Evolutionary conservation across 768 basidiomycete species (phyloP).

Genomic region (Xanthoconium stramineum): DNA sequence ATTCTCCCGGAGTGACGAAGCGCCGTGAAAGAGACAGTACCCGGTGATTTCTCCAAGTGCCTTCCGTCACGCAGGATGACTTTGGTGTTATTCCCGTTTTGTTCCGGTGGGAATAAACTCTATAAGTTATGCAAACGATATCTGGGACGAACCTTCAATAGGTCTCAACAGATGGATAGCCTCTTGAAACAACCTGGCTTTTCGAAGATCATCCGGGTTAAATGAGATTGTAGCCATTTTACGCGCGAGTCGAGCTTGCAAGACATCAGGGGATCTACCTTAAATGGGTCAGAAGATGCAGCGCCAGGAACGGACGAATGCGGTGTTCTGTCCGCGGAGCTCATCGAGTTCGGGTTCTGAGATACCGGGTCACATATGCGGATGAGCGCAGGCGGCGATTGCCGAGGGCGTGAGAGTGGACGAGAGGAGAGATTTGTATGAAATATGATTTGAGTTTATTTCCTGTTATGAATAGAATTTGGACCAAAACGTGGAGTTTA

Average conservation of each 20-base stretch:
- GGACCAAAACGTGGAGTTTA: conserved; percentile 16
- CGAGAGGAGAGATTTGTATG: neutral
- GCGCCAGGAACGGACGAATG: conserved; percentile 2
- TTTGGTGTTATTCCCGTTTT: conserved; percentile 4
- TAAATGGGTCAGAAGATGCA: neutral
- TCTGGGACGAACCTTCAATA: neutral
- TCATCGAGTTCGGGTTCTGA: neutral
- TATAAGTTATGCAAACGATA: conserved; percentile 6
- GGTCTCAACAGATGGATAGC: neutral
- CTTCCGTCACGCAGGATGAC: neutral
- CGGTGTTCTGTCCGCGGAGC: conserved; percentile 13
- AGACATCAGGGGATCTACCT: no score
- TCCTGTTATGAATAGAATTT: conserved; percentile 11
- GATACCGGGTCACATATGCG: neutral
- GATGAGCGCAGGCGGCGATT: neutral
- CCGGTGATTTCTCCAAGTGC: neutral
- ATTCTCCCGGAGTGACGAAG: conserved; percentile 1
- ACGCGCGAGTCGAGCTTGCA: neutral
- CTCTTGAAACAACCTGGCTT: neutral
- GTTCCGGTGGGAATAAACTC: conserved; percentile 20
- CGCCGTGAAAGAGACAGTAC: neutral
- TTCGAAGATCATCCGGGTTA: neutral
- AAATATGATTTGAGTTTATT: neutral
- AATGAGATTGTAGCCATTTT: no score
- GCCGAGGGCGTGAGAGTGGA: neutral